These are phyloP conservation scores for Musa itinerans DNA, from an alignment of 176 grass and related monocot species.

Conservation along the genomic window DNA sequence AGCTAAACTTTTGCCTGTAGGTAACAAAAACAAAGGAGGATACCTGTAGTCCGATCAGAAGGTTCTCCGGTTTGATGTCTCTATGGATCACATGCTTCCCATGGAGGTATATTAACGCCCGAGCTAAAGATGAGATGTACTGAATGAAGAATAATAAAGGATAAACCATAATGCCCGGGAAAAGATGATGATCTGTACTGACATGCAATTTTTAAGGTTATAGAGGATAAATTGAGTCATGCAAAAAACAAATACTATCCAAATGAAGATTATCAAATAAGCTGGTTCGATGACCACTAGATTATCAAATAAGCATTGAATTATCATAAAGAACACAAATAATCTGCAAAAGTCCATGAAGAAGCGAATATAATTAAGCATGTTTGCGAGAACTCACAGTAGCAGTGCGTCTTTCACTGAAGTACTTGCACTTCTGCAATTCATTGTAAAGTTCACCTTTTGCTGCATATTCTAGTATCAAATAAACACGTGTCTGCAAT, in stretches of 20 bases:
- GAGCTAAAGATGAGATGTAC: slow-evolving; percentile 78
- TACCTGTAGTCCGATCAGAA: slow-evolving; percentile 72
- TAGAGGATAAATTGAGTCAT: too few species aligned
- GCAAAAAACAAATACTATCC: too few species aligned
- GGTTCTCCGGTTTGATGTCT: slow-evolving; percentile 98
- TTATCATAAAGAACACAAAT: background rate
- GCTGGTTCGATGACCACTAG: background rate
- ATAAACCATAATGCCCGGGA: background rate
- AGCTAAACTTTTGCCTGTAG: slow-evolving; percentile 6
- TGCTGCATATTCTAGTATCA: slow-evolving; percentile 86
- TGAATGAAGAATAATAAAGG: slow-evolving; percentile 7
- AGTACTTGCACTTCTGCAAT: slow-evolving; percentile 75
- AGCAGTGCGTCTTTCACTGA: slow-evolving; percentile 62
- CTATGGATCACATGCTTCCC: slow-evolving; percentile 84
- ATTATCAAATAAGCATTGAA: background rate
- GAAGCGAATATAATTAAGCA: slow-evolving; percentile 12
- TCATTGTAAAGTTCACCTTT: slow-evolving; percentile 97
- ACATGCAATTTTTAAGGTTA: too few species aligned
- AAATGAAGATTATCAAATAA: too few species aligned
- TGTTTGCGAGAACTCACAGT: slow-evolving; percentile 45
- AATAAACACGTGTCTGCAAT: slow-evolving; percentile 64
- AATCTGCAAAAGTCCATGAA: background rate
- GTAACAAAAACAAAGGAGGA: background rate
- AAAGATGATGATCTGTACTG: too few species aligned
- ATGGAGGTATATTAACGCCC: slow-evolving; percentile 74